Conservation (phyloP, 139 green algal species). For the Chlorella vulgaris region DNA sequence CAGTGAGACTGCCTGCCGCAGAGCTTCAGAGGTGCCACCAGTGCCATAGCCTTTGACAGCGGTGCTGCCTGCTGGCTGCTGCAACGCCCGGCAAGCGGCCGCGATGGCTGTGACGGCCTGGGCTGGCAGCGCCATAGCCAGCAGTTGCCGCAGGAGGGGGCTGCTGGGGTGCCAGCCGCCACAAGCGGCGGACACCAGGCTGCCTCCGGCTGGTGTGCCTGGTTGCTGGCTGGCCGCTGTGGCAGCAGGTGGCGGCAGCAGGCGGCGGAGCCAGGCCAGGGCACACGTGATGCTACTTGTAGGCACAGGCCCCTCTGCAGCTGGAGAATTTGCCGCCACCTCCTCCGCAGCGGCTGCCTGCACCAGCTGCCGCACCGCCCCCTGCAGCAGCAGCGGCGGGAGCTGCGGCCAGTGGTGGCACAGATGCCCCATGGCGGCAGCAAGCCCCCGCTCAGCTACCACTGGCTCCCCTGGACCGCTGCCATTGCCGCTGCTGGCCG, state of each 20-base stretch:
- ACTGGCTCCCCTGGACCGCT: too few species aligned
- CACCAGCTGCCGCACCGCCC: slow-evolving; percentile 30
- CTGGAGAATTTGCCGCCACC: background rate
- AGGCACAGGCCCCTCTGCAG: too few species aligned
- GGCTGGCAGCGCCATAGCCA: background rate
- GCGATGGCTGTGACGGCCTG: background rate
- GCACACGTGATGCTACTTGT: too few species aligned
- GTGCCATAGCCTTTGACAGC: too few species aligned
- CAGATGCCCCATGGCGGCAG: slow-evolving; percentile 30
- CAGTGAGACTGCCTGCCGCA: background rate
- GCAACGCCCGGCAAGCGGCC: background rate
- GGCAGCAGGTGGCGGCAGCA: background rate
- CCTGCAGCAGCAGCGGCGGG: slow-evolving; percentile 41
- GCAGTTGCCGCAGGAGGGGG: slow-evolving; percentile 9
- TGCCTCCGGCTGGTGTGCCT: background rate
- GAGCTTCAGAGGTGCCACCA: background rate
- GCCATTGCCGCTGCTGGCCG: background rate
- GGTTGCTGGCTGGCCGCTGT: background rate
- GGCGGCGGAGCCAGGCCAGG: background rate
- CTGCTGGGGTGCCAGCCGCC: background rate
- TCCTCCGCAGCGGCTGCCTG: slow-evolving; percentile 5
- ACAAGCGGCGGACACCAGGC: background rate
- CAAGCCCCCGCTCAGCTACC: background rate
- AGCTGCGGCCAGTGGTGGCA: slow-evolving; percentile 33
- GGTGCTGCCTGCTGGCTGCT: too few species aligned